Evolutionary conservation across 1,139 yeast genomes (phyloP).

Genomic region (Lodderomyces metapsilosis): DNA sequence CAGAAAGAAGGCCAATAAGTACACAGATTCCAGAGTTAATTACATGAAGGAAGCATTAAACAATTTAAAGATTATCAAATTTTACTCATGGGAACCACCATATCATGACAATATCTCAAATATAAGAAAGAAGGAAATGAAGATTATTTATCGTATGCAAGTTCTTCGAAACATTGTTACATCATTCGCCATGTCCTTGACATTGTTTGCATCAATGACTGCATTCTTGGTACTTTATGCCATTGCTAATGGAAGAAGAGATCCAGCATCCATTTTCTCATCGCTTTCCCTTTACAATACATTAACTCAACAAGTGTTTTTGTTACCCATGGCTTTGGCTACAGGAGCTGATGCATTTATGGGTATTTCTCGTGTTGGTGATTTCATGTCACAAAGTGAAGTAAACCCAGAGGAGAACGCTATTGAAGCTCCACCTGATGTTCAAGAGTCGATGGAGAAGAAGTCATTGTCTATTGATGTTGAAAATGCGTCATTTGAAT

Average conservation of each 20-base stretch:
- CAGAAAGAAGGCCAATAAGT: slow-evolving; percentile 27
- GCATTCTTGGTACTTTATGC: slow-evolving; percentile 71
- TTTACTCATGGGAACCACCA: slow-evolving; percentile 67
- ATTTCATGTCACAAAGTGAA: slow-evolving; percentile 40
- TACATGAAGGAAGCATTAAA: slow-evolving; percentile 36
- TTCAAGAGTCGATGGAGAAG: slow-evolving; percentile 20
- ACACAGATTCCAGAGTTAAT: slow-evolving; percentile 33
- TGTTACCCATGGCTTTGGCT: slow-evolving; percentile 72
- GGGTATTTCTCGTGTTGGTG: slow-evolving; percentile 60
- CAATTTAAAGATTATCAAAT: slow-evolving; percentile 37
- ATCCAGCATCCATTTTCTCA: slow-evolving; percentile 75
- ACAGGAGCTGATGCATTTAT: slow-evolving; percentile 68
- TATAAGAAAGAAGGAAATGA: slow-evolving; percentile 50
- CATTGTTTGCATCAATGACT: slow-evolving; percentile 66
- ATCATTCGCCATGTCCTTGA: slow-evolving; percentile 58
- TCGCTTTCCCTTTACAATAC: slow-evolving; percentile 74
- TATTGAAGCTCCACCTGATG: slow-evolving; percentile 26
- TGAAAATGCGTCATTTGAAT: slow-evolving; percentile 56
- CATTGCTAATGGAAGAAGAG: slow-evolving; percentile 39
- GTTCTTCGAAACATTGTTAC: slow-evolving; percentile 56
- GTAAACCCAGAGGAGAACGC: slow-evolving; percentile 15
- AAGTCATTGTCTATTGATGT: slow-evolving; percentile 43
- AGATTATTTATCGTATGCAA: slow-evolving; percentile 49
- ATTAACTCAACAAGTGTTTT: slow-evolving; percentile 48
- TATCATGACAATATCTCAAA: slow-evolving; percentile 46